Base-by-base conservation (phyloP, 805 yeast genomes). In the Kodamaea leandrae region DNA sequence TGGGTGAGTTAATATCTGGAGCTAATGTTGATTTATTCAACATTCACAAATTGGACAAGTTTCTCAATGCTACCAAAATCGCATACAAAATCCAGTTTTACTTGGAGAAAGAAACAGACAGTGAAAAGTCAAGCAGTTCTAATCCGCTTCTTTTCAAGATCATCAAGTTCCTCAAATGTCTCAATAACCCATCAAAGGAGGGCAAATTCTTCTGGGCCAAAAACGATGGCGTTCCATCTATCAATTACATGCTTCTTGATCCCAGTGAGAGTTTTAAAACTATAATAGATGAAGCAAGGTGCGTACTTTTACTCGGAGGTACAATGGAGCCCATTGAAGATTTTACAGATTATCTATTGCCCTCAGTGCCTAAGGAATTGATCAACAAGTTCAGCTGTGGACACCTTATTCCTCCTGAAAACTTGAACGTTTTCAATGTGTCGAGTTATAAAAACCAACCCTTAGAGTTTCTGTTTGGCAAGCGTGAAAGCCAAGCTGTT, bases 261-360 rank as follows among this genome's bases (percentile, higher is more conserved):
- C 95, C 96, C 2, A 79, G 87, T 41, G 77, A 76, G 36, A 68
- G 77, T 2, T 87, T 90, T 55, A 67, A 71, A 40, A 82, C 80
- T 2, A 68, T 91, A 2, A 77, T 86, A 0, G 78, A 78, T 2
- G 74, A 78, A 10, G 71, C 88, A 0, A 72, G 72, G 48, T 82
- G 90, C 58, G 83, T 90, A 0, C 67, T 91, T 2, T 57, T 90
- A 2, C 93, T 96, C 2, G 98, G 98, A 25, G 98, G 98, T 10
- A 90, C 98, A 0, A 87, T 89, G 96, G 91, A 86, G 55, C 97
- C 97, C 0, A 68, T 81, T 24, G 54, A 69, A n/a, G 96, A 90
- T 48, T 85, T 81, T 55, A 61, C 74, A 4, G 66, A 77, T n/a
- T 77, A 72, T 47, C 61, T 89, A 26, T 78, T 86, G 37, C 95